Evolutionary conservation across 108 stramenopile genomes (phyloP).

Genomic region (Seminavis robusta): DNA sequence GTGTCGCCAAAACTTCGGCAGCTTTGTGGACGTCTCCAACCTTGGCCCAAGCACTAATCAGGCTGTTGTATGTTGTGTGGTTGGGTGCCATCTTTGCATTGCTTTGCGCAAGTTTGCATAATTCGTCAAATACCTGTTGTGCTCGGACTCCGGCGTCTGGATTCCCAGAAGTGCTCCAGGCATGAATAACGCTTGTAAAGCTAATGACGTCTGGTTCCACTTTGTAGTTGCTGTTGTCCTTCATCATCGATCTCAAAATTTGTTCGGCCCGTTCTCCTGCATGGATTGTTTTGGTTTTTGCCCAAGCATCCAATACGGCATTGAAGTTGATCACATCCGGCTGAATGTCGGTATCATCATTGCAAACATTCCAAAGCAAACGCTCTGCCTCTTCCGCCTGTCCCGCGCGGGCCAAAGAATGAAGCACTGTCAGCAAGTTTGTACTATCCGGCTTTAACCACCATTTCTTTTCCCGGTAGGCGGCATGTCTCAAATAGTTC

Average conservation of each 20-base stretch:
- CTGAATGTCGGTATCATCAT: too few relatives aligned
- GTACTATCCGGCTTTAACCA: too few relatives aligned
- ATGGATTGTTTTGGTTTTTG: conserved; percentile 29
- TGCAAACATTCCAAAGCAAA: too few relatives aligned
- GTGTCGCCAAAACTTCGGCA: conserved; percentile 38
- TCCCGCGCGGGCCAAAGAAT: too few relatives aligned
- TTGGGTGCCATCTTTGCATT: conserved; percentile 50
- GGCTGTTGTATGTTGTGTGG: conserved; percentile 52
- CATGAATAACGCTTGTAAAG: conserved; percentile 68
- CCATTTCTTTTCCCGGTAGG: too few relatives aligned
- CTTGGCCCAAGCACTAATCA: conserved; percentile 67
- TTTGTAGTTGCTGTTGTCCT: conserved; percentile 24
- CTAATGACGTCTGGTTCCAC: conserved; percentile 40
- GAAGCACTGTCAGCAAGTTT: too few relatives aligned
- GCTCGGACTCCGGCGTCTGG: too few relatives aligned
- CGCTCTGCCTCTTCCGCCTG: too few relatives aligned
- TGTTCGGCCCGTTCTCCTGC: conserved; percentile 36
- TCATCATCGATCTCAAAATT: conserved; percentile 59
- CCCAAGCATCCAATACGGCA: conserved; percentile 58
- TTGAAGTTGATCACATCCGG: conserved; percentile 70
- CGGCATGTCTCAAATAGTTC: too few relatives aligned
- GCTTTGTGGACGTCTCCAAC: conserved; percentile 21
- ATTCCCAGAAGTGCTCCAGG: too few relatives aligned
- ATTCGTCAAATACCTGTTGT: too few relatives aligned
- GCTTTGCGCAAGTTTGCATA: too few relatives aligned